A percentile compares a stretch with the other conserved stretches of the same genome.
These are phyloP conservation scores for Morella rubra DNA, from an alignment of 306 rosid genomes.

Conservation along the genomic window DNA sequence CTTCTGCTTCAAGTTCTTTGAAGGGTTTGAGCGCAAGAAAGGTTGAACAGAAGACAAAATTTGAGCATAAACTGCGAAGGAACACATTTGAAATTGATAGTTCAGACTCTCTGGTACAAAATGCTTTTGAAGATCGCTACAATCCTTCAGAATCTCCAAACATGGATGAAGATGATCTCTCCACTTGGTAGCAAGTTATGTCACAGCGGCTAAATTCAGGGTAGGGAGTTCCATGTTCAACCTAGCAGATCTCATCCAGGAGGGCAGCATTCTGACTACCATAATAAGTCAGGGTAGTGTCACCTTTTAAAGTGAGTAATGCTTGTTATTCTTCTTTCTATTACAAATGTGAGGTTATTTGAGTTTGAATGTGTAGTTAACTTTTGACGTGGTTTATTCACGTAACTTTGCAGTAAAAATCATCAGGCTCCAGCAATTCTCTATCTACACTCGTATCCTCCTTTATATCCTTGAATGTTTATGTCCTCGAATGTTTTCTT, in stretches of 20 bases:
- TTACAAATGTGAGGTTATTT: slow-evolving; percentile 27
- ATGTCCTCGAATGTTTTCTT: slow-evolving; percentile 57
- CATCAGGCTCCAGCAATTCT: slow-evolving; percentile 60
- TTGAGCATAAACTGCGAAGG: slow-evolving; percentile 35
- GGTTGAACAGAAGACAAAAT: slow-evolving; percentile 36
- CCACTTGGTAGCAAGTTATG: slow-evolving; percentile 31
- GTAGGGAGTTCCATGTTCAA: background rate
- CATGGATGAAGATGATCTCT: slow-evolving; percentile 36
- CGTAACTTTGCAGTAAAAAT: slow-evolving; percentile 65
- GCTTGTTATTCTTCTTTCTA: slow-evolving; percentile 18
- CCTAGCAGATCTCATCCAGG: too few species aligned
- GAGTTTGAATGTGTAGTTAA: slow-evolving; percentile 29
- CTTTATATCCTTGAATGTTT: slow-evolving; percentile 76
- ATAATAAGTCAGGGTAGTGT: slow-evolving; percentile 11
- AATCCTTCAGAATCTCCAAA: slow-evolving; percentile 56
- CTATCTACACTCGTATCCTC: slow-evolving; percentile 73
- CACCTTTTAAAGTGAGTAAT: slow-evolving; percentile 45
- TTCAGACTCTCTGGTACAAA: slow-evolving; percentile 36
- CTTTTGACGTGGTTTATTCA: slow-evolving; percentile 53
- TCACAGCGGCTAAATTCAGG: background rate
- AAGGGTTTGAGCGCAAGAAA: slow-evolving; percentile 30
- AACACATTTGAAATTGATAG: slow-evolving; percentile 34
- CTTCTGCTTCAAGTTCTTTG: slow-evolving; percentile 17
- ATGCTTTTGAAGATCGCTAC: slow-evolving; percentile 64
- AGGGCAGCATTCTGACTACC: too few species aligned